These are phyloP conservation scores for Zygosaccharomyces rouxii DNA, from an alignment of 805 yeast genomes.

Conservation along the genomic window DNA sequence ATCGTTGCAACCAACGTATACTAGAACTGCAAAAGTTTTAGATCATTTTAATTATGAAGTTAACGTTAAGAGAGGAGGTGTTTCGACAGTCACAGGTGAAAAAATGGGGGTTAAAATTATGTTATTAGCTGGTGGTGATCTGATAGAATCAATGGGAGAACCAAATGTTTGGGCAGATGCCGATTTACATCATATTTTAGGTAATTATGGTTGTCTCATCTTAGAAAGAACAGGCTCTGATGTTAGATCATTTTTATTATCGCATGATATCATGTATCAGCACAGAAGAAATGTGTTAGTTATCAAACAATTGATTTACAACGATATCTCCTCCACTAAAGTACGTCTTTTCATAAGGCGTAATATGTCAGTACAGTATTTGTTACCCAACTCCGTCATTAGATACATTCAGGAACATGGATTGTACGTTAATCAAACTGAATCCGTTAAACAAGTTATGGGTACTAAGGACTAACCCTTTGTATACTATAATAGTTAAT, in stretches of 20 bases:
- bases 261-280: slow-evolving; percentile 97
- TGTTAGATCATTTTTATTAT: slow-evolving; percentile 83
- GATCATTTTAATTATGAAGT: slow-evolving; percentile 97
- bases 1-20: slow-evolving; percentile 82
- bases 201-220: slow-evolving; percentile 92
- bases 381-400: slow-evolving; percentile 90
- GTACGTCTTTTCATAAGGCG: slow-evolving; percentile 88
- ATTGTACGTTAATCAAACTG: slow-evolving; percentile 77
- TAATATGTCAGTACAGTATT: slow-evolving; percentile 94
- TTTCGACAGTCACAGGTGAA: slow-evolving; percentile 54
- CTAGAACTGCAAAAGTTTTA: slow-evolving; percentile 89
- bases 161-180: slow-evolving; percentile 98
- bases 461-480: slow-evolving; percentile 38
- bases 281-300: slow-evolving; percentile 90
- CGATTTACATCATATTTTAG: slow-evolving; percentile 91
- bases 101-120: slow-evolving; percentile 84
- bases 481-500: slow-evolving; percentile 6
- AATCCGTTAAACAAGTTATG: slow-evolving; percentile 87
- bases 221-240: slow-evolving; percentile 97
- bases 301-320: slow-evolving; percentile 91
- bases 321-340: slow-evolving; percentile 93
- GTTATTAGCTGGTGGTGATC: slow-evolving; percentile 96
- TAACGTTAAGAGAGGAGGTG: slow-evolving; percentile 85
- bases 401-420: slow-evolving; percentile 92
- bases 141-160: slow-evolving; percentile 99